Percentiles rank a stretch among this genome's conserved stretches.
Evolutionary conservation across 2,329 filamentous ascomycete species (phyloP).

Genomic region (Xylariomycetidae sp.): DNA sequence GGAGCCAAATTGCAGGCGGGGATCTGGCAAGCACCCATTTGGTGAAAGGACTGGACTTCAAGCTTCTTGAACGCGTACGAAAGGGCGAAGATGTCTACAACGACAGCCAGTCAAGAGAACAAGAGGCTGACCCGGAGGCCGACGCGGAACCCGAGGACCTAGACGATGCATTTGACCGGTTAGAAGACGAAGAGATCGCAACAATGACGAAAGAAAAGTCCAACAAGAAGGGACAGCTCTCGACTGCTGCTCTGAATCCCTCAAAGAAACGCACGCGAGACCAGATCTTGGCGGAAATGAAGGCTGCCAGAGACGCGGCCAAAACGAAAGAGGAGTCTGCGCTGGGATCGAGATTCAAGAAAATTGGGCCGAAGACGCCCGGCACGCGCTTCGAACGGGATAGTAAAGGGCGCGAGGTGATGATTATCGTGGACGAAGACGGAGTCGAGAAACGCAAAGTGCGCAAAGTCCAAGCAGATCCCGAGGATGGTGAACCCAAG

Average conservation of each 20-base stretch:
- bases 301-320: constrained; percentile 55
- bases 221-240: constrained; percentile 57
- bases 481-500: constrained; percentile 29
- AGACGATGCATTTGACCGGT: constrained; percentile 60
- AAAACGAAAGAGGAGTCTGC: constrained; percentile 46
- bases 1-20: constrained; percentile 74
- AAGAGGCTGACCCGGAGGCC: constrained; percentile 28
- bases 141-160: constrained; percentile 42
- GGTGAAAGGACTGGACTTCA: constrained; percentile 87
- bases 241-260: constrained; percentile 43
- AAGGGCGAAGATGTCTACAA: constrained; percentile 62
- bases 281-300: constrained; percentile 62
- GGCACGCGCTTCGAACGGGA: constrained; percentile 56
- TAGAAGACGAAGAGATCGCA: constrained; percentile 50
- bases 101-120: constrained; percentile 24
- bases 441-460: constrained; percentile 62
- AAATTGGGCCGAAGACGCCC: constrained; percentile 51
- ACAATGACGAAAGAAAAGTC: constrained; percentile 44
- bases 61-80: constrained; percentile 63
- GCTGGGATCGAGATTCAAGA: constrained; percentile 57
- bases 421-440: constrained; percentile 61
- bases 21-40: constrained; percentile 76
- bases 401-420: constrained; percentile 54
- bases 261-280: constrained; percentile 59
- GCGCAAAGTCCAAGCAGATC: constrained; percentile 41